Conservation (phyloP, 2,329 filamentous ascomycete species). For the Septoria petroselini region DNA sequence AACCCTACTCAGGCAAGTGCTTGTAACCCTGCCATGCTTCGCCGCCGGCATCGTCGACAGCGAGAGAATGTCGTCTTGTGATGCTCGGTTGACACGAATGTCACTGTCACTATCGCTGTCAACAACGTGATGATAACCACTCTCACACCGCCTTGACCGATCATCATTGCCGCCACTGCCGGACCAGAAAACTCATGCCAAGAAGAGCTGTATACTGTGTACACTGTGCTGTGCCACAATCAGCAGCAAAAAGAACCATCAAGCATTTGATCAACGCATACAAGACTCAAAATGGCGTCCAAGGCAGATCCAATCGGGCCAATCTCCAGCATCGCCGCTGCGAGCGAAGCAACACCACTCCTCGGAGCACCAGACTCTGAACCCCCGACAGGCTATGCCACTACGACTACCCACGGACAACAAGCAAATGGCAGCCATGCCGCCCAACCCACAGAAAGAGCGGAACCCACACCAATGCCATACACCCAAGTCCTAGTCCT, state of each 20-base stretch:
- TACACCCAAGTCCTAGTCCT: slow-evolving; percentile 66
- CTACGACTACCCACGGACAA: slow-evolving; percentile 11
- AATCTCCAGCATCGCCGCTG: slow-evolving; percentile 11
- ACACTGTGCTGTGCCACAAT: neutral
- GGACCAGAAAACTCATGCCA: neutral
- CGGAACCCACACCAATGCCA: slow-evolving; percentile 48
- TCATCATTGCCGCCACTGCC: no score
- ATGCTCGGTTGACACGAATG: neutral
- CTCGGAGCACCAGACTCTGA: slow-evolving; percentile 25
- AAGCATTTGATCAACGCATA: neutral
- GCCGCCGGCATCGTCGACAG: neutral
- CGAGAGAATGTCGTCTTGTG: neutral
- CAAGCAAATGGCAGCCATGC: neutral
- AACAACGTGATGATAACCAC: neutral
- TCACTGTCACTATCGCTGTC: no score
- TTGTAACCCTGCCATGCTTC: neutral
- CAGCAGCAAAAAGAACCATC: neutral
- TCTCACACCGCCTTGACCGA: neutral
- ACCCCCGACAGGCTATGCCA: slow-evolving; percentile 11
- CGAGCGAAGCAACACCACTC: slow-evolving; percentile 31
- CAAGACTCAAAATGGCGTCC: slow-evolving; percentile 12
- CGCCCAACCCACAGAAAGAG: neutral
- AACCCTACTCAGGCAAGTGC: neutral
- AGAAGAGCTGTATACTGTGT: no score
- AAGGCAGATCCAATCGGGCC: slow-evolving; percentile 21